Evolutionary conservation across 371 early-diverging fungal genomes (phyloP), one percentile per base, ranked within the genome.

Genomic region (Syncephalis plumigaleata): DNA sequence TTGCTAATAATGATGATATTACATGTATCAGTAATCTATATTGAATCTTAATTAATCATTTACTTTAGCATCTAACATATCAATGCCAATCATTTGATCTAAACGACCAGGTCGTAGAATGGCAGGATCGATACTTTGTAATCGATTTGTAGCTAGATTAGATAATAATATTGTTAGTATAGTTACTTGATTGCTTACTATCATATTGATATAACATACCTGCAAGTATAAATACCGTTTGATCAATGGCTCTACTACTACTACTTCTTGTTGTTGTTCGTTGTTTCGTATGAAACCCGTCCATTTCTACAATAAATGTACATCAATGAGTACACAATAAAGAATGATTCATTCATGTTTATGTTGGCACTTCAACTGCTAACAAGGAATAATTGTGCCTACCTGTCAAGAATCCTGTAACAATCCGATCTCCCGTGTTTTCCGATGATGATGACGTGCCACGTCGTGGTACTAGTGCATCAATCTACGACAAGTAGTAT

Each of bases 71-170:
- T n/a, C 15, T 5, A 44, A 20, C 42, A 59, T 42, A 45, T 15
- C 37, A 60, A 26, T 44, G 20, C 11, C 20, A 16, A 42, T 27
- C 17, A 3, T 15, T 16, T 37, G 52, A 65, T 99, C 99, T 44
- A 99, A 78, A 51, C 99, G 89, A 21, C 99, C 99, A 36, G 99
- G 99, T 55, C 96, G 72, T 57, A 99, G 59, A 53, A 98, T 83
- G 50, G 99, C 87, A 20, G 91, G 71, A 70, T 98, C 95, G 25
- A 98, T 81, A 21, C 75, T 71, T 42, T 90, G 75, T 1, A 71
- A 73, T 9, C 77, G 67, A 48, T 68, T 76, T 37, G 75, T 75
- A 5, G 74, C 77, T 70, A 59, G 51, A 47, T 50, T 3, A 40
- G 52, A 20, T 25, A 21, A 39, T 17, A 46, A 16, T 7, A 45